phyloP scores from a whole-genome alignment of 2,329 filamentous ascomycete genomes.

The Hymenotorrendiella dingleyae region DNA sequence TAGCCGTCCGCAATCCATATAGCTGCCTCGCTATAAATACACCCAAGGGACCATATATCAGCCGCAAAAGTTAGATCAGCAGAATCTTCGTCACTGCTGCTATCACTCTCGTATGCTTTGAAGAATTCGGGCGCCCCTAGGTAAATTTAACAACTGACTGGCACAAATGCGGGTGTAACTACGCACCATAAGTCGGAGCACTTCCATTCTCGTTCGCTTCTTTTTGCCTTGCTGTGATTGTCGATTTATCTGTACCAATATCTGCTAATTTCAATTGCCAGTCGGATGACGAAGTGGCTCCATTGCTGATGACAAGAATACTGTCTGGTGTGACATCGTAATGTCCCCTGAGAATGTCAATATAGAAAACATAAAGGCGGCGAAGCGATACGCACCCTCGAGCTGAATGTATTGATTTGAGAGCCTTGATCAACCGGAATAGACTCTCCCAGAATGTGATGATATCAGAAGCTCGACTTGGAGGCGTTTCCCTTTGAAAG shows the following conservation, averaged over 20 bases:
- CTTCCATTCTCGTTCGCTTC: not conserved
- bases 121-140: no score
- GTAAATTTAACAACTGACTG: no score
- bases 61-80: constrained; percentile 12
- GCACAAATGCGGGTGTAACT: constrained; percentile 23
- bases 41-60: constrained; percentile 33
- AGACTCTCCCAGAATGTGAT: constrained; percentile 30
- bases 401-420: constrained; percentile 21
- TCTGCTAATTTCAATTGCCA: constrained; percentile 30
- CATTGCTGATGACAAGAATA: constrained; percentile 26
- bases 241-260: constrained; percentile 26
- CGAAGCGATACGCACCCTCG: constrained; percentile 8
- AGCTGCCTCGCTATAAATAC: constrained; percentile 31
- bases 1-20: constrained; percentile 27
- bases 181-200: constrained; percentile 17
- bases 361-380: constrained; percentile 1
- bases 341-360: constrained; percentile 26
- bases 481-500: constrained; percentile 23
- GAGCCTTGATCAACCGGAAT: constrained; percentile 27
- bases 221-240: constrained; percentile 3
- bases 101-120: no score
- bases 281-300: constrained; percentile 15
- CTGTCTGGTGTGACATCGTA: constrained; percentile 31
- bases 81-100: no score
- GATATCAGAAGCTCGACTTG: constrained; percentile 26